Evolutionary conservation across 1,284 basidiomycete genomes (phyloP), one percentile per base, ranked within the genome.

Genomic region (Stereum hirsutum): DNA sequence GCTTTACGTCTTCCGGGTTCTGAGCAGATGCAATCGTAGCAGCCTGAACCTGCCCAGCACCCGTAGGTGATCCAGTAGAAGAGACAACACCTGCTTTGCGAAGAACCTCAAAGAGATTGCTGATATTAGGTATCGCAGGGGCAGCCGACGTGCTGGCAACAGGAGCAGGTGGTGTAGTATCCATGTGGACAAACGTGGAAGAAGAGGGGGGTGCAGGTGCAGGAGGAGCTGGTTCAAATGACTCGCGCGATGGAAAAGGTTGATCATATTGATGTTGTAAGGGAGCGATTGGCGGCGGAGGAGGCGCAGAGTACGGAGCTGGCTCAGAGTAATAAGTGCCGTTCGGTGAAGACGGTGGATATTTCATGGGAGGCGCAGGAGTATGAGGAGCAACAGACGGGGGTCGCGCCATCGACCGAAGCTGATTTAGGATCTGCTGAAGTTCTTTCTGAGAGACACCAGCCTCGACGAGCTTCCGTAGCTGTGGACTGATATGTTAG

Each of bases 361-460:
- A n/a, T n/a, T n/a, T n/a, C n/a, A n/a, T n/a, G n/a, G n/a, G n/a
- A n/a, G n/a, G n/a, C n/a, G n/a, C n/a, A n/a, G n/a, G n/a, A n/a
- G n/a, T n/a, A n/a, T n/a, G 56, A 32, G 69, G 62, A 25, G 69
- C n/a, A n/a, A n/a, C 57, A 20, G 64, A 54, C 41, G 64, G 61
- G 46, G 69, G 61, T 40, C 76, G 74, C 21, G 79, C 71, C 15
- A 92, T 64, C 24, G n/a, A n/a, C n/a, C 86, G 81, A 5, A 95
- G 61, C 56, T 92, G 89, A 26, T 65, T 61, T 0, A 91, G 70
- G 43, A 95, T 93, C 56, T 90, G 86, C 32, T 72, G 70, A 23
- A 94, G 68, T 57, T 94, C 87, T 21, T 78, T 75, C 52, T 85
- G 80, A 2, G 88, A 88, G 14, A 93, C 80, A 12, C 78, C 74